phyloP scores from a whole-genome alignment of 179 eudicot genomes.

The Gypsophila paniculata region DNA sequence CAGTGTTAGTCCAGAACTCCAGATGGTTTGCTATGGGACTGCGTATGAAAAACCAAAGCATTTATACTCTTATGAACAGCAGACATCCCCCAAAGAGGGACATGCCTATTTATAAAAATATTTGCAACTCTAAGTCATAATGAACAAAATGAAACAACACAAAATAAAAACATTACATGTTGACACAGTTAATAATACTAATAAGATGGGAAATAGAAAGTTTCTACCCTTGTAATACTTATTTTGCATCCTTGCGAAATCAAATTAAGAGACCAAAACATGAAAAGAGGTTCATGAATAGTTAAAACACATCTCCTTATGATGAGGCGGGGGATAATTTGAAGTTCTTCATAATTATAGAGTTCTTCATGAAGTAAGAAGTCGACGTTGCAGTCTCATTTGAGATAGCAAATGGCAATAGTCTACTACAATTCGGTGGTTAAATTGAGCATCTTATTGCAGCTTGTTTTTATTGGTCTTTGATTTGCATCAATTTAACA shows the following conservation, averaged over 20 bases:
- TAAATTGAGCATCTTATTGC: background rate
- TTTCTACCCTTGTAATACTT: background rate
- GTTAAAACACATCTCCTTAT: background rate
- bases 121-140: background rate
- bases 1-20: constrained; percentile 17
- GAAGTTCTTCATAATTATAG: too few relatives aligned
- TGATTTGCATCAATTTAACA: background rate
- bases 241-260: background rate
- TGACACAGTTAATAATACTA: background rate
- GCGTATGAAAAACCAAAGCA: background rate
- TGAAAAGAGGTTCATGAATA: background rate
- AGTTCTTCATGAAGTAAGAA: background rate
- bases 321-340: background rate
- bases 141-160: background rate
- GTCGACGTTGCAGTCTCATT: background rate
- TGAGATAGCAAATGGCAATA: background rate
- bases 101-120: background rate
- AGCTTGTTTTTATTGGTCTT: background rate
- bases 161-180: too few relatives aligned
- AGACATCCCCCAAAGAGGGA: background rate
- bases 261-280: background rate
- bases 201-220: background rate
- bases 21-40: background rate
- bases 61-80: background rate
- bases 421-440: background rate